phyloP scores from a whole-genome alignment of 108 stramenopile genomes.

The Stephanodiscus triporus region DNA sequence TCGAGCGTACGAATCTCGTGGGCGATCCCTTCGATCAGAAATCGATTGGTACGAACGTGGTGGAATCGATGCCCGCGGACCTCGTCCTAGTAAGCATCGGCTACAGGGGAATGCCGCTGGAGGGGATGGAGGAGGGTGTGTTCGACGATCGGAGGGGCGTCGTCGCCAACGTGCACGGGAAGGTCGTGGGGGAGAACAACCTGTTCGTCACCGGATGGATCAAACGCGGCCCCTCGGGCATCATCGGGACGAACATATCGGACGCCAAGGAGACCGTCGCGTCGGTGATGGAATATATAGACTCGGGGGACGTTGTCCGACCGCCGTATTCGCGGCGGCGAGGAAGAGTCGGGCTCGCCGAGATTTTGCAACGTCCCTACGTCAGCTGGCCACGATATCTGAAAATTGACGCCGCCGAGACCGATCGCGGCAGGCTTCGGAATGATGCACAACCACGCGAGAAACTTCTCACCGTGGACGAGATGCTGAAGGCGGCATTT shows the following conservation, averaged over 20 bases:
- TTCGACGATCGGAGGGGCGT: slow-evolving; percentile 73
- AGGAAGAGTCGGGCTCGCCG: slow-evolving; percentile 30
- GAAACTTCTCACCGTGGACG: slow-evolving; percentile 55
- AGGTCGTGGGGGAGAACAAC: slow-evolving; percentile 67
- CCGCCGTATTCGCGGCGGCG: neutral
- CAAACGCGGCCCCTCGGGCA: slow-evolving; percentile 96
- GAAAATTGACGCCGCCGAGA: slow-evolving; percentile 63
- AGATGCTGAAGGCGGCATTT: slow-evolving; percentile 57
- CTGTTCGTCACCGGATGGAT: slow-evolving; percentile 96
- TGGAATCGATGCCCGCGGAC: slow-evolving; percentile 58
- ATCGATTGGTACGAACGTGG: slow-evolving; percentile 76
- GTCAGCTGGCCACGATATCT: slow-evolving; percentile 71
- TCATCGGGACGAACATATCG: slow-evolving; percentile 94
- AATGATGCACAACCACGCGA: slow-evolving; percentile 60
- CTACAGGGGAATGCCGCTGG: slow-evolving; percentile 86
- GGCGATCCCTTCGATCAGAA: slow-evolving; percentile 76
- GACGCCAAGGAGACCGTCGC: slow-evolving; percentile 94
- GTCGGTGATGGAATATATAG: slow-evolving; percentile 71
- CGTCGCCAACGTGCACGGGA: slow-evolving; percentile 71
- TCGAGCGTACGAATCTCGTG: slow-evolving; percentile 80
- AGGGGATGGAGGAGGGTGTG: slow-evolving; percentile 62
- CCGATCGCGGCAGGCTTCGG: slow-evolving; percentile 35
- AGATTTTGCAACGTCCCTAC: slow-evolving; percentile 44
- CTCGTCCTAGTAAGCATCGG: slow-evolving; percentile 90
- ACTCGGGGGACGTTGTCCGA: slow-evolving; percentile 29